A percentile compares a stretch with the other conserved stretches of the same genome.
Conservation (phyloP, 768 basidiomycete genomes). For the Suillus paluster region DNA sequence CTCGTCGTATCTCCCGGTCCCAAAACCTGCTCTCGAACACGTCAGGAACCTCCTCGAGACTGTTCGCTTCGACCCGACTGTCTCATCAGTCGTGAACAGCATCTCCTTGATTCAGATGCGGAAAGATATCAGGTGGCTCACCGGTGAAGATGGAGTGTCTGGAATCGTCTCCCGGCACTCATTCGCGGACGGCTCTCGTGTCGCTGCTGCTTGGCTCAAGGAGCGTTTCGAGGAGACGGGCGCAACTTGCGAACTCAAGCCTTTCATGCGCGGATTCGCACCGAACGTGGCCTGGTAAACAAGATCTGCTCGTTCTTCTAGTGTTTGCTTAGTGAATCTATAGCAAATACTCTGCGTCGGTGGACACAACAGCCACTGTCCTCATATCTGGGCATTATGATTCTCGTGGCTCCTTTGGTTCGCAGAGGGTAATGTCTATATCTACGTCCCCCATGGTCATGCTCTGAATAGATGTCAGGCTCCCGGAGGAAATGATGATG, state of each 20-base stretch:
- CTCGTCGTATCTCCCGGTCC: conserved; percentile 57
- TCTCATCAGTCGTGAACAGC: conserved; percentile 70
- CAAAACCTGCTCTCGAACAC: conserved; percentile 53
- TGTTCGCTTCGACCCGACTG: conserved; percentile 68
- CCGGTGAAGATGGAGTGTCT: conserved; percentile 79
- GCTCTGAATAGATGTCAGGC: conserved; percentile 21
- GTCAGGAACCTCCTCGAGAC: conserved; percentile 59
- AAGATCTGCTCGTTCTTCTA: background rate
- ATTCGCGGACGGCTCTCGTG: conserved; percentile 66
- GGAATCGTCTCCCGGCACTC: conserved; percentile 82
- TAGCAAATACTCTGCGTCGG: conserved; percentile 62
- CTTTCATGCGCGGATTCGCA: conserved; percentile 74
- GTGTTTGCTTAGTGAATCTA: background rate
- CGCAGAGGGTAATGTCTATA: conserved; percentile 46
- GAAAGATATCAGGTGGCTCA: conserved; percentile 78
- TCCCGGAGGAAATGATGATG: conserved; percentile 67
- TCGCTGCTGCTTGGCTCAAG: conserved; percentile 79
- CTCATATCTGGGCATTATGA: conserved; percentile 90
- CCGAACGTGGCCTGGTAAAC: conserved; percentile 88
- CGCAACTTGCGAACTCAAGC: conserved; percentile 67
- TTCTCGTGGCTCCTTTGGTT: conserved; percentile 88
- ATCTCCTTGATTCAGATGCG: conserved; percentile 69
- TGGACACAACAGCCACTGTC: conserved; percentile 63
- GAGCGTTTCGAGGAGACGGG: conserved; percentile 73
- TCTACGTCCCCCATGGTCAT: conserved; percentile 1